phyloP scores from a whole-genome alignment of 2,329 filamentous ascomycete genomes.

The Alternaria atra region DNA sequence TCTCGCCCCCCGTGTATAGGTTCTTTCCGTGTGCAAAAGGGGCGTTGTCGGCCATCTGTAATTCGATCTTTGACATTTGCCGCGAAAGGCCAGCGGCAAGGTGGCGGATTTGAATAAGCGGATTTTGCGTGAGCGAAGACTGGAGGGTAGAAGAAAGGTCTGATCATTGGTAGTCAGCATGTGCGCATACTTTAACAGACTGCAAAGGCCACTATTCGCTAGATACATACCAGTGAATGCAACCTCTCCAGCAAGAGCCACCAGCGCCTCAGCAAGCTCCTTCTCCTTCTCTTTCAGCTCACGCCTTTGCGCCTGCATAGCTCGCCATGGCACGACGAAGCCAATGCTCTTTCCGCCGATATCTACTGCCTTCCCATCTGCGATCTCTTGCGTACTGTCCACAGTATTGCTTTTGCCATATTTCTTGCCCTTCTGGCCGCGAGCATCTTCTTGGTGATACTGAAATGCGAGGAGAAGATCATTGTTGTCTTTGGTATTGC shows the following conservation, averaged over 20 bases:
- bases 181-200: neutral
- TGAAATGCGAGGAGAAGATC: slow-evolving; percentile 47
- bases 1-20: slow-evolving; percentile 44
- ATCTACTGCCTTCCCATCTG: slow-evolving; percentile 31
- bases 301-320: slow-evolving; percentile 46
- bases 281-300: slow-evolving; percentile 46
- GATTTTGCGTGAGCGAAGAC: slow-evolving; percentile 43
- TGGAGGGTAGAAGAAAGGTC: slow-evolving; percentile 43
- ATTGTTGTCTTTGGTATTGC: slow-evolving; percentile 40
- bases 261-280: slow-evolving; percentile 46
- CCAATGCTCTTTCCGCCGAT: slow-evolving; percentile 42
- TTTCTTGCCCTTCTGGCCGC: slow-evolving; percentile 25
- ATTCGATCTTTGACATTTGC: slow-evolving; percentile 46
- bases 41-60: slow-evolving; percentile 48
- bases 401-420: slow-evolving; percentile 24
- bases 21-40: slow-evolving; percentile 45
- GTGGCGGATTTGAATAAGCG: slow-evolving; percentile 47
- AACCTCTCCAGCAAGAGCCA: slow-evolving; percentile 46
- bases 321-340: slow-evolving; percentile 49
- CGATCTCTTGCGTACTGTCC: slow-evolving; percentile 31
- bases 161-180: slow-evolving; percentile 19
- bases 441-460: slow-evolving; percentile 41
- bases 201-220: neutral
- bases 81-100: slow-evolving; percentile 46
- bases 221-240: slow-evolving; percentile 39